Evolutionary conservation across 1,284 basidiomycete species (phyloP).

Genomic region (Rhodofomes roseus): DNA sequence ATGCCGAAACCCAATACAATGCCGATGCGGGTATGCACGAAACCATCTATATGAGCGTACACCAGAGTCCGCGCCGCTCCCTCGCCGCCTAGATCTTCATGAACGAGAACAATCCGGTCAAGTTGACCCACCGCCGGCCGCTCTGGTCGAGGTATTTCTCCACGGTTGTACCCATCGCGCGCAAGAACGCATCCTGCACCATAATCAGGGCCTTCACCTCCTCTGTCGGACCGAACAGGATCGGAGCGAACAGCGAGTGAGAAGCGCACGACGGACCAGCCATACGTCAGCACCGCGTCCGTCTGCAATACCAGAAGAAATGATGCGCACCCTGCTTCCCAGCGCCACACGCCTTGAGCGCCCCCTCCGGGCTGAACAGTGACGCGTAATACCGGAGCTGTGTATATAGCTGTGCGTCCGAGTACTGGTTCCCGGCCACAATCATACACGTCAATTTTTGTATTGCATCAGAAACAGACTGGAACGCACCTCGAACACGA

Average conservation of each 20-base stretch:
- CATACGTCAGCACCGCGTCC: neutral
- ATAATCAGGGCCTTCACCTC: slow-evolving; percentile 47
- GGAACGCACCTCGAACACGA: slow-evolving; percentile 69
- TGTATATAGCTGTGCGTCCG: slow-evolving; percentile 80
- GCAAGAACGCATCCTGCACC: slow-evolving; percentile 50
- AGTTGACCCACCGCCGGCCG: slow-evolving; percentile 84
- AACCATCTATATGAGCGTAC: neutral
- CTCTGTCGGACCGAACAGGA: slow-evolving; percentile 35
- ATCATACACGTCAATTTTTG: slow-evolving; percentile 1
- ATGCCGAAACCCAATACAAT: neutral
- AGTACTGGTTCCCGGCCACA: slow-evolving; percentile 55
- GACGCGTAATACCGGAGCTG: slow-evolving; percentile 81
- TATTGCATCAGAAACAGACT: neutral
- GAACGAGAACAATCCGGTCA: slow-evolving; percentile 74
- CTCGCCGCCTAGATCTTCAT: slow-evolving; percentile 48
- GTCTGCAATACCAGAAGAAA: neutral
- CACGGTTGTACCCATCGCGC: slow-evolving; percentile 52
- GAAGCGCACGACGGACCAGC: too few relatives aligned
- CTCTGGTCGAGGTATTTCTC: slow-evolving; percentile 80
- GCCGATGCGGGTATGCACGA: neutral
- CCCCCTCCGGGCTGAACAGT: slow-evolving; percentile 75
- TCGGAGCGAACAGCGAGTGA: neutral
- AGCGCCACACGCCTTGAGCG: slow-evolving; percentile 47
- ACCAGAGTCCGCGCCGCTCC: neutral
- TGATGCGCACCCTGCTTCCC: slow-evolving; percentile 43